Conservation (phyloP, 2,329 filamentous ascomycete species). For the Fusarium pseudonygamai region DNA sequence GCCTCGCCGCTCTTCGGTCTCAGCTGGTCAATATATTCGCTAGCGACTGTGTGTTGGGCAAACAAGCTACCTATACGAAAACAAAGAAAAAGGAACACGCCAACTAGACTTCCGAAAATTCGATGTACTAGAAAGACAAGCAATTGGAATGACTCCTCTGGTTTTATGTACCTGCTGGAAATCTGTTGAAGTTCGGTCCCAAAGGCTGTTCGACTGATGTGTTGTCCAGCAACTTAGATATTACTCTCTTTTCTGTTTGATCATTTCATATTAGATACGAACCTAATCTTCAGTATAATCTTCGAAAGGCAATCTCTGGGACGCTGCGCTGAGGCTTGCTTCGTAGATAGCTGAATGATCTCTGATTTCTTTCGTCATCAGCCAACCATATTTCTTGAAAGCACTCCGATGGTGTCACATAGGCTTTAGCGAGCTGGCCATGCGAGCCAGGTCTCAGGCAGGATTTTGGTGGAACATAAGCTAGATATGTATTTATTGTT, state of each 20-base stretch:
- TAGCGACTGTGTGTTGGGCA: background rate
- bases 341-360: conserved; percentile 10
- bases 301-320: background rate
- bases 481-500: background rate
- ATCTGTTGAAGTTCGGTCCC: background rate
- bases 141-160: background rate
- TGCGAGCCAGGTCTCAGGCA: conserved; percentile 2
- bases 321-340: background rate
- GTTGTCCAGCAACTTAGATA: conserved; percentile 23
- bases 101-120: background rate
- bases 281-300: background rate
- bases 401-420: conserved; percentile 8
- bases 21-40: conserved; percentile 12
- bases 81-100: background rate
- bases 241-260: conserved; percentile 17
- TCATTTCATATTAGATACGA: conserved; percentile 23
- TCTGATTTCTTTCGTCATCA: background rate
- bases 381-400: background rate
- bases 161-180: background rate
- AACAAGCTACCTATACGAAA: conserved; percentile 4
- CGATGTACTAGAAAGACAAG: background rate
- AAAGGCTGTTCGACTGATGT: background rate
- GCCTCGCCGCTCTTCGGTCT: conserved; percentile 16
- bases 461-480: conserved; percentile 4
- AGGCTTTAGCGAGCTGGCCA: conserved; percentile 7